Conservation (phyloP, 2,329 filamentous ascomycete genomes). For the Clarireedia hainanense region DNA sequence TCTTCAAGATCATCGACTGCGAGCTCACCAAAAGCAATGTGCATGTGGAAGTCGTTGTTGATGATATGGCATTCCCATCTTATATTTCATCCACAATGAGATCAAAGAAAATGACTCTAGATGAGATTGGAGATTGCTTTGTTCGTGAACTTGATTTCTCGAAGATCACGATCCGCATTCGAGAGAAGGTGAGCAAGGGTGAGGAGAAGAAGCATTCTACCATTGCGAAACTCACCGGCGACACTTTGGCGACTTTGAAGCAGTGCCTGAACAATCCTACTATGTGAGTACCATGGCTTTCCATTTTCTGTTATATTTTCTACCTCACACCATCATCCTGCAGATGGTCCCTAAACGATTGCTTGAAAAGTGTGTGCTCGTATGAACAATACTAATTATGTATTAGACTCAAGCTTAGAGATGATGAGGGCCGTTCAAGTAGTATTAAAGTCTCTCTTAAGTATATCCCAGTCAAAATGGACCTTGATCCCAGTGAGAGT, state of each 20-base stretch:
- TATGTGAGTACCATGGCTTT: slow-evolving; percentile 3
- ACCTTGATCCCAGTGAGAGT: slow-evolving; percentile 86
- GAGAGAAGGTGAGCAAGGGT: slow-evolving; percentile 70
- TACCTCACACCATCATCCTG: too few relatives aligned
- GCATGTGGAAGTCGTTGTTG: slow-evolving; percentile 81
- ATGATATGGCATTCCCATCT: slow-evolving; percentile 88
- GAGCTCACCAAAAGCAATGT: slow-evolving; percentile 70
- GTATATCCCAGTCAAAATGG: slow-evolving; percentile 91
- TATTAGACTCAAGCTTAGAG: slow-evolving; percentile 62
- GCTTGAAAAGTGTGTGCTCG: not conserved
- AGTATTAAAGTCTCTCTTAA: slow-evolving; percentile 88
- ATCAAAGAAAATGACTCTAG: slow-evolving; percentile 62
- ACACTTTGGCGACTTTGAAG: slow-evolving; percentile 80
- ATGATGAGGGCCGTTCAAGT: slow-evolving; percentile 66
- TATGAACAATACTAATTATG: slow-evolving; percentile 69
- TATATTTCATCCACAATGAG: slow-evolving; percentile 75
- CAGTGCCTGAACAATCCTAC: slow-evolving; percentile 51
- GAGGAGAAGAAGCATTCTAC: slow-evolving; percentile 63
- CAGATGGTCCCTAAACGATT: too few relatives aligned
- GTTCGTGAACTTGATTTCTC: slow-evolving; percentile 97
- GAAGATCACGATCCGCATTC: slow-evolving; percentile 77
- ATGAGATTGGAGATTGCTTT: slow-evolving; percentile 92
- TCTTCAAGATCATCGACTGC: slow-evolving; percentile 90
- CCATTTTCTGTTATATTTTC: not conserved
- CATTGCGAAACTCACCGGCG: slow-evolving; percentile 74